phyloP scores from a whole-genome alignment of 2,329 filamentous ascomycete species.

The Epichloe scottii region DNA sequence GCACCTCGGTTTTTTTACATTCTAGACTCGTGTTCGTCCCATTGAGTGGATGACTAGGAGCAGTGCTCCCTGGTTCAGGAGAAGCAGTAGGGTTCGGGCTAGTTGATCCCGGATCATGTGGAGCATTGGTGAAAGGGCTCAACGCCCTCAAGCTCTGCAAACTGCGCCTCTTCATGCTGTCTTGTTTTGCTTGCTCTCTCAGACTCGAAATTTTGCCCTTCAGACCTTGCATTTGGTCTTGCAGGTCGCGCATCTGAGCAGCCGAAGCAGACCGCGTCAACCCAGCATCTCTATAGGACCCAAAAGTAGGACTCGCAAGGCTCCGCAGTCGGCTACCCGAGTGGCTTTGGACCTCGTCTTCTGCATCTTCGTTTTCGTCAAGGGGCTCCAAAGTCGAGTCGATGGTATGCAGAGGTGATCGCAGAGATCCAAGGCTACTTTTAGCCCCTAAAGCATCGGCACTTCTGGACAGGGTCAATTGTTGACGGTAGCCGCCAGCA shows the following conservation, averaged over 20 bases:
- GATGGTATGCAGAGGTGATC: constrained; percentile 25
- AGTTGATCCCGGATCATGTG: constrained; percentile 16
- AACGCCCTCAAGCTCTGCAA: constrained; percentile 62
- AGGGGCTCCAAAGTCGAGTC: constrained; percentile 39
- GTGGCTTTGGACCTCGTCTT: constrained; percentile 14
- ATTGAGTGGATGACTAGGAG: not conserved
- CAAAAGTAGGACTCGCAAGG: constrained; percentile 33
- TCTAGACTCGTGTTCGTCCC: not conserved
- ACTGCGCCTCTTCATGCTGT: constrained; percentile 66
- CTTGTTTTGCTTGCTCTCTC: constrained; percentile 65
- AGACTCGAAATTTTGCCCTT: constrained; percentile 75
- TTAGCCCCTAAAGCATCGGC: constrained; percentile 26
- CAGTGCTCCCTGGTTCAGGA: constrained; percentile 8
- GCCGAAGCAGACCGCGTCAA: constrained; percentile 57
- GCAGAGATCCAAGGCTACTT: constrained; percentile 15
- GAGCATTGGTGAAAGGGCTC: constrained; percentile 66
- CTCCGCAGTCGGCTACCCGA: constrained; percentile 22
- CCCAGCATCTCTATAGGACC: constrained; percentile 30
- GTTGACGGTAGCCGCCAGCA: constrained; percentile 44
- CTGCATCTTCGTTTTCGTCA: constrained; percentile 33
- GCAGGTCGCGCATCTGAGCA: constrained; percentile 60
- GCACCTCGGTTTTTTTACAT: not conserved
- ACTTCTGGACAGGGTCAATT: constrained; percentile 30
- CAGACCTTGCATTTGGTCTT: constrained; percentile 74
- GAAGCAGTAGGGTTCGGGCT: constrained; percentile 9